Base-by-base conservation (phyloP, 768 basidiomycete genomes). In the Paxillus ammoniavirescens region DNA sequence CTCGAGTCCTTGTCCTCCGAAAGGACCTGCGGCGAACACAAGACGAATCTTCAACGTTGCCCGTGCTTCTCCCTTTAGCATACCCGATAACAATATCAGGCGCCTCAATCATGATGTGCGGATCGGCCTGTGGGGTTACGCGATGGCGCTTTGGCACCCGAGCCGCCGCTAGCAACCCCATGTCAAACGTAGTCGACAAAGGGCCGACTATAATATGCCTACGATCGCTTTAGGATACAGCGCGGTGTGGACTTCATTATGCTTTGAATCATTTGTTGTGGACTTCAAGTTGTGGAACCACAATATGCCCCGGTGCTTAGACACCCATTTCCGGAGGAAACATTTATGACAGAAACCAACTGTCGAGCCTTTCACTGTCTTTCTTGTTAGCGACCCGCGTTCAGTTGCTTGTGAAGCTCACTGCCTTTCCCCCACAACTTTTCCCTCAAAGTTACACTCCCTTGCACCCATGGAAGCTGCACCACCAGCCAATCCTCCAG, bases 181-280 rank as follows among this genome's bases (percentile, higher is more conserved):
- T n/a, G 44, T 48, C 46, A 44, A 36, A 38, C n/a, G n/a, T n/a
- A 36, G 53, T 21, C 35, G 21, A 55, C 49, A 54, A 41, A 30
- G 53, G 52, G 37, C 49, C 48, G 49, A 13, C 33, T 1, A 8
- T 17, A 30, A 36, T 35, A 31, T 31, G 31, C 10, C 31, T 10
- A 10, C 31, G 10, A 31, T 31, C 31, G 10, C 8, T 31, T 8
- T 28, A 33, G 13, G 28, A 31, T 14, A 30, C 17, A 14, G 18
- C 35, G 37, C 5, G 21, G 26, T 36, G 35, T 44, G 53, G 47
- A 36, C 23, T 8, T 47, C 38, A 66, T 66, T 66, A 57, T 64
- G 45, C 53, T 41, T n/a, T n/a, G n/a, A n/a, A n/a, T n/a, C 23
- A 9, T 12, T 10, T 26, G 47, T 31, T 33, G 59, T 66, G 59